Conservation (phyloP, 805 yeast genomes). For the Suhomyces kilbournensis region DNA sequence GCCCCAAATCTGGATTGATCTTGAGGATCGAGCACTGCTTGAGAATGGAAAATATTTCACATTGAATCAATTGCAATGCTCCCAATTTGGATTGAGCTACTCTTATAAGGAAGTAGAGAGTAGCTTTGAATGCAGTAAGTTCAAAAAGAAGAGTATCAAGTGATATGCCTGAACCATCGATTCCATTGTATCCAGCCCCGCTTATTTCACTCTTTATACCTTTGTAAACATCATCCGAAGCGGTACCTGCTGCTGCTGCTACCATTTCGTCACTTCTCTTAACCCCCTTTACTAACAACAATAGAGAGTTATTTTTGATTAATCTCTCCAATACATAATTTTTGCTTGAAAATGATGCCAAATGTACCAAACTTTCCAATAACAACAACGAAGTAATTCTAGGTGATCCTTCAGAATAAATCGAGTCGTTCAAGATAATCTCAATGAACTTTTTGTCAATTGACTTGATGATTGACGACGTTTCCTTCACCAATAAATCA, state of each 20-base stretch:
- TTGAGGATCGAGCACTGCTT: slow-evolving; percentile 53
- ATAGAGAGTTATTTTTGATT: slow-evolving; percentile 61
- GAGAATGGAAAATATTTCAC: slow-evolving; percentile 65
- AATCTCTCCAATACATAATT: slow-evolving; percentile 60
- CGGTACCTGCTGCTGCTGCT: slow-evolving; percentile 23
- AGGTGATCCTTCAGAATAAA: slow-evolving; percentile 72
- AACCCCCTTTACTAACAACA: slow-evolving; percentile 62
- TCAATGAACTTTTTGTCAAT: slow-evolving; percentile 60
- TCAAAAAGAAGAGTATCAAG: slow-evolving; percentile 64
- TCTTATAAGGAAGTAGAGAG: slow-evolving; percentile 64
- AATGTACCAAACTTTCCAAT: slow-evolving; percentile 61
- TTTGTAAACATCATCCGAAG: slow-evolving; percentile 10
- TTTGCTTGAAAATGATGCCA: slow-evolving; percentile 46
- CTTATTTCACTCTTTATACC: neutral
- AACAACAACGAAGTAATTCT: slow-evolving; percentile 75
- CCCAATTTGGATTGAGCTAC: slow-evolving; percentile 77
- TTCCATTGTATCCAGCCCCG: neutral
- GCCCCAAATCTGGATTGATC: slow-evolving; percentile 79
- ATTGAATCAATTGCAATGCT: slow-evolving; percentile 70
- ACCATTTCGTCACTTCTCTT: slow-evolving; percentile 68
- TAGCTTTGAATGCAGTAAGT: slow-evolving; percentile 70
- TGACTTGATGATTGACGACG: slow-evolving; percentile 54
- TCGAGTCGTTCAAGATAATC: slow-evolving; percentile 71
- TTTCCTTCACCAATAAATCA: slow-evolving; percentile 41
- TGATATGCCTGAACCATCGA: slow-evolving; percentile 29